Conservation (phyloP, 768 basidiomycete species). For the Calocera viscosa region DNA sequence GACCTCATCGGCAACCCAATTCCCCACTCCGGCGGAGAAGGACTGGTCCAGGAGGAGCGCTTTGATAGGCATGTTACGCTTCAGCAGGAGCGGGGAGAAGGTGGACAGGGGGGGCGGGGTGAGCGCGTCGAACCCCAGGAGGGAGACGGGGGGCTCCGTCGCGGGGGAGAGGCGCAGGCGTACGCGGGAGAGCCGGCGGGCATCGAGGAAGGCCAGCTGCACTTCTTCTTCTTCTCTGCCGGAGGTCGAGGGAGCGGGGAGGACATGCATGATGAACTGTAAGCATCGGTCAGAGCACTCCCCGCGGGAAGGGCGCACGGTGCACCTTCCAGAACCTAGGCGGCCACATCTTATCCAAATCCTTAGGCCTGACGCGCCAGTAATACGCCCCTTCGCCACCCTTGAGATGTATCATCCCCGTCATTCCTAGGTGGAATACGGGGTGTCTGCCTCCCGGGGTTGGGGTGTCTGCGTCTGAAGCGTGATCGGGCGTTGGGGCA, state of each 20-base stretch:
- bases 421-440: conserved; percentile 76
- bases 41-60: conserved; percentile 66
- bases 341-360: conserved; percentile 43
- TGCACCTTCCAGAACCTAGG: conserved; percentile 53
- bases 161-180: conserved; percentile 47
- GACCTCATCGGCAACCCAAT: conserved; percentile 73
- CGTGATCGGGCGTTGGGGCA: too few species aligned
- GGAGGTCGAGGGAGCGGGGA: conserved; percentile 29
- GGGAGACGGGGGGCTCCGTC: conserved; percentile 55
- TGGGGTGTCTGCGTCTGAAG: background rate
- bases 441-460: conserved; percentile 50
- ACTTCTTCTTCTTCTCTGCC: conserved; percentile 26
- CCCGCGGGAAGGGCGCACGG: background rate
- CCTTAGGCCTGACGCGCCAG: conserved; percentile 34
- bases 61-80: conserved; percentile 54
- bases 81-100: conserved; percentile 39
- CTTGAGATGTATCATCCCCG: conserved; percentile 64
- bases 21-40: conserved; percentile 70
- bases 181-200: conserved; percentile 57
- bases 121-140: conserved; percentile 64
- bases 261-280: conserved; percentile 55
- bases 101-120: conserved; percentile 47
- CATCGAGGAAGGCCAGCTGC: conserved; percentile 53
- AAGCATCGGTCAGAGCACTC: background rate
- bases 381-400: conserved; percentile 41